These are phyloP conservation scores for Albatrellus ellisii DNA, from an alignment of 768 basidiomycete species.

Conservation along the genomic window DNA sequence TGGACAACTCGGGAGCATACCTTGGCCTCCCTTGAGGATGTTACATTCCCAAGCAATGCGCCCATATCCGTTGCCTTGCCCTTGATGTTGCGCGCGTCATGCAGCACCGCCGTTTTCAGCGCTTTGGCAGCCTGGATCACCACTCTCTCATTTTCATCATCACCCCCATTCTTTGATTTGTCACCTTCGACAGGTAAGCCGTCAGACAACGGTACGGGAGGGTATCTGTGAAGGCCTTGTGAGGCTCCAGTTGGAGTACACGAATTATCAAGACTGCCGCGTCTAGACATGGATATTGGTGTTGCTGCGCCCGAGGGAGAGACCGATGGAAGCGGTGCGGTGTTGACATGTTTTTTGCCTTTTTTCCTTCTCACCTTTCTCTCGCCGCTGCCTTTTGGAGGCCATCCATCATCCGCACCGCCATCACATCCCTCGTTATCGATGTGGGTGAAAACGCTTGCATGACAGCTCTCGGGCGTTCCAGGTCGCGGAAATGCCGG, in stretches of 20 bases:
- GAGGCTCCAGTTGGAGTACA: too few relatives aligned
- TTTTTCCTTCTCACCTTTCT: constrained; percentile 1
- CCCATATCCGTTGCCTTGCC: constrained; percentile 31
- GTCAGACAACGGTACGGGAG: constrained; percentile 19
- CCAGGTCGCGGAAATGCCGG: too few relatives aligned
- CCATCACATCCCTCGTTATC: constrained; percentile 13
- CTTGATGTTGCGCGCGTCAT: constrained; percentile 61
- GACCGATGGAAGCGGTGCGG: constrained; percentile 1
- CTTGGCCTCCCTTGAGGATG: constrained; percentile 54
- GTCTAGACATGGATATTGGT: neutral
- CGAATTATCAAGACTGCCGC: neutral
- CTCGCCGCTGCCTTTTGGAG: constrained; percentile 7
- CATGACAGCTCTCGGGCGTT: neutral
- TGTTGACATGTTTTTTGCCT: constrained; percentile 11
- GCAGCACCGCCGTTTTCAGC: constrained; percentile 54
- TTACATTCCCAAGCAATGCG: constrained; percentile 38
- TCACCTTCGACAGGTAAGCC: neutral
- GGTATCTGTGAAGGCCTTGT: constrained; percentile 35
- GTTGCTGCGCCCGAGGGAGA: constrained; percentile 8
- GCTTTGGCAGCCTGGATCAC: constrained; percentile 47
- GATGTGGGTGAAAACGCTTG: too few relatives aligned
- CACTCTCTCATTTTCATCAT: constrained; percentile 26
- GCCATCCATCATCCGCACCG: constrained; percentile 21
- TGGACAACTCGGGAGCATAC: constrained; percentile 18
- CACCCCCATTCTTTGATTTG: constrained; percentile 11